phyloP scores from a whole-genome alignment of 1,284 basidiomycete species.

The Pyrrhoderma noxium region DNA sequence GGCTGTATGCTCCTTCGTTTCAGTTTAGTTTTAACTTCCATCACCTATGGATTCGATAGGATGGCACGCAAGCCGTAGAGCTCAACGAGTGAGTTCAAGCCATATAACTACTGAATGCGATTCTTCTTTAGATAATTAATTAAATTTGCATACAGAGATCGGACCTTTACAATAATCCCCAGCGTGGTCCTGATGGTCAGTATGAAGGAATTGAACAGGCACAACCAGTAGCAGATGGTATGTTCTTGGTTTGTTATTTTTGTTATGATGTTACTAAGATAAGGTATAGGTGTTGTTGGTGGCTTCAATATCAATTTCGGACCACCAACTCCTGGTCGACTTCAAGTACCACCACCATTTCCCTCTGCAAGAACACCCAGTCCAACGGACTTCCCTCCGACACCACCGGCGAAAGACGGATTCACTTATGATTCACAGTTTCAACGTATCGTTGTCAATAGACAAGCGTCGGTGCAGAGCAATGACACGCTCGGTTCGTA shows the following conservation, averaged over 20 bases:
- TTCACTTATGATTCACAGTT: slow-evolving; percentile 11
- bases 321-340: slow-evolving; percentile 1
- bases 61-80: slow-evolving; percentile 14
- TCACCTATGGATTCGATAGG: slow-evolving; percentile 14
- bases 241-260: neutral
- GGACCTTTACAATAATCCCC: slow-evolving; percentile 23
- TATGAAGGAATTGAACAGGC: slow-evolving; percentile 49
- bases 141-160: slow-evolving; percentile 5
- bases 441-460: slow-evolving; percentile 27
- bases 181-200: slow-evolving; percentile 43
- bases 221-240: slow-evolving; percentile 41
- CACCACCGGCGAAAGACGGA: slow-evolving; percentile 18
- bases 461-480: slow-evolving; percentile 33
- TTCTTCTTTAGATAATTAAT: neutral
- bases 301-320: slow-evolving; percentile 33
- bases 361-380: slow-evolving; percentile 32
- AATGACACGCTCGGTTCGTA: slow-evolving; percentile 2
- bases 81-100: slow-evolving; percentile 5
- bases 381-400: slow-evolving; percentile 23
- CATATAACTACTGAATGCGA: neutral
- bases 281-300: slow-evolving; percentile 45
- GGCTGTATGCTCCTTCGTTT: neutral
- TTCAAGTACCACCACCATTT: slow-evolving; percentile 3
- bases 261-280: neutral
- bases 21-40: neutral